Evolutionary conservation across 805 yeast genomes (phyloP), one percentile per base, ranked within the genome.

Genomic region (Blastobotrys robertii): DNA sequence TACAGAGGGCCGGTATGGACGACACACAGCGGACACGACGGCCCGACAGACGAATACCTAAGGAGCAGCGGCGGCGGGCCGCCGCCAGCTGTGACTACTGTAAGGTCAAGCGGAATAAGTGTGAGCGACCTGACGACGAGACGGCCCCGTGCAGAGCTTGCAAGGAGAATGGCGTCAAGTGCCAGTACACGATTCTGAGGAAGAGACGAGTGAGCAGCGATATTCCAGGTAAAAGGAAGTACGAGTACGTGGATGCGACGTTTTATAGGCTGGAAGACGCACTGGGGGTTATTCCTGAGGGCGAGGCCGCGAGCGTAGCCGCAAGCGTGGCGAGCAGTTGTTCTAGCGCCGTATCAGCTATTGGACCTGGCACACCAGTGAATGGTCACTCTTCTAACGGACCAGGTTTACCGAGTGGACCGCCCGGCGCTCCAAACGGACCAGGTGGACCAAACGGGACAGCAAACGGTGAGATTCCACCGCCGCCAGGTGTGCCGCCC

Each of bases 81-180:
- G 41, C 41, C 14, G 41, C 41, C n/a, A 30, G 35, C 34, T 38
- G 41, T 22, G 41, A 38, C 36, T 13, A 38, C 22, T 38, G 41
- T 36, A 38, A 38, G 29, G 28, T 31, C 14, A 38, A 38, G 36
- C 41, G 41, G 11, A 38, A 38, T 25, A 30, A 31, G 15, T 38
- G 41, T 14, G 14, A 10, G 16, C 35, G 41, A 15, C 28, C 16
- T 19, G 30, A 33, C 16, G 40, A 37, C 34, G 40, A 37, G 22
- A 12, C 11, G 3, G 8, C 41, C 30, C 41, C 41, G 13, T 38
- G 41, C 28, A 38, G 30, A 11, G 34, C 41, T n/a, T 38, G 41
- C 15, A 25, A 16, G 36, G 34, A 30, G 11, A 16, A 11, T 8
- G 41, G 41, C 12, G 30, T 38, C 29, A 11, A 12, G n/a, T 38